Base-by-base conservation (phyloP, 192 early-diverging fungal species). In the Linnemannia zychae region DNA sequence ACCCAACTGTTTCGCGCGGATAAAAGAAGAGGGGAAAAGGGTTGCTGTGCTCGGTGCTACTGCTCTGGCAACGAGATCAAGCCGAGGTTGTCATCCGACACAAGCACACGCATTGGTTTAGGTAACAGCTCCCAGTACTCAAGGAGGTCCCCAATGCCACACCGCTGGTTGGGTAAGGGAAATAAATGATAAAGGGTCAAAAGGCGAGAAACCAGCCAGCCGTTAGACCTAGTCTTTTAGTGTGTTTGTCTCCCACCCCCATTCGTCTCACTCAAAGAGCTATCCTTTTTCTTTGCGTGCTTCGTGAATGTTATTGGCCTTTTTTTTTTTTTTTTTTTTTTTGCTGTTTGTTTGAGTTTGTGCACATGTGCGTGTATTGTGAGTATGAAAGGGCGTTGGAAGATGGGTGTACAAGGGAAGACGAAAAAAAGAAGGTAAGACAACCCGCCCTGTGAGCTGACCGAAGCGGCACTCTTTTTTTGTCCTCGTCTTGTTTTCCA, bases 321-420 rank as follows among this genome's bases (percentile, higher is more conserved):
- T 44, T 78, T 78, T 71, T 79, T 38, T 20, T 72, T 79, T 79
- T 67, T 72, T 78, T 78, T 71, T 70, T 48, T 40, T 5, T 46
- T 22, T 75, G 66, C n/a, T 4, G 57, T 67, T 31, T 75, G 60
- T 12, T 63, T 63, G n/a, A 13, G 57, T 31, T 63, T 63, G 57
- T 63, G 57, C 31, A 28, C 53, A 31, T 47, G 46, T 44, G 40
- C 40, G 40, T 65, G 67, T 68, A 18, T 38, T n/a, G 2, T 4
- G n/a, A 17, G 67, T 68, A 68, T 68, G 36, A 38, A 36, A 36
- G 66, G 66, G 66, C 34, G 66, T 67, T 36, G 66, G 33, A 36
- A 0, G 33, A 31, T 20, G 67, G 33, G 67, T 38, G 67, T 3
- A 38, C 22, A 20, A 38, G 33, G 37, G 57, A 13, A 31, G 9